phyloP scores from a whole-genome alignment of 768 basidiomycete species.

The Tulasnella calospora region DNA sequence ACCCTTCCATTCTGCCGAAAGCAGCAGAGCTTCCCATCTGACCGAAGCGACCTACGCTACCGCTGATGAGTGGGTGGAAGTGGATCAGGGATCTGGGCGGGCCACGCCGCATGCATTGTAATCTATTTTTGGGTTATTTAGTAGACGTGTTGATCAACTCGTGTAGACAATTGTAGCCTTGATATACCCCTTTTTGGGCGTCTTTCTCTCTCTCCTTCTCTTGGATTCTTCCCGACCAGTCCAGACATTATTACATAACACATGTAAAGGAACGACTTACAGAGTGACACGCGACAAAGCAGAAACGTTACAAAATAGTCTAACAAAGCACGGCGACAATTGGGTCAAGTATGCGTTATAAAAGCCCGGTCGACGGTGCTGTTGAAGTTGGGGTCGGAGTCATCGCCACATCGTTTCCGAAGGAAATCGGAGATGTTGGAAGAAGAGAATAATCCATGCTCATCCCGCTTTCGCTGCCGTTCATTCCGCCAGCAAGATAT shows the following conservation, averaged over 20 bases:
- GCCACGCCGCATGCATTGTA: slow-evolving; percentile 10
- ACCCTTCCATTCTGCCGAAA: neutral
- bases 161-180: slow-evolving; percentile 8
- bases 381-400: neutral
- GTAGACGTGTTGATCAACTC: neutral
- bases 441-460: slow-evolving; percentile 11
- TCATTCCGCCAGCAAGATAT: slow-evolving; percentile 5
- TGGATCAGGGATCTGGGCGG: neutral
- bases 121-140: slow-evolving; percentile 12
- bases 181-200: neutral
- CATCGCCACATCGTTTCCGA: slow-evolving; percentile 2
- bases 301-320: neutral
- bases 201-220: neutral
- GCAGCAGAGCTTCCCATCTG: neutral
- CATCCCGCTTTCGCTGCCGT: neutral
- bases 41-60: slow-evolving; percentile 9
- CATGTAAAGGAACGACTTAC: neutral
- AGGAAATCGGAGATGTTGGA: slow-evolving; percentile 5
- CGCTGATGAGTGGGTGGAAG: slow-evolving; percentile 22
- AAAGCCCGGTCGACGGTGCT: neutral
- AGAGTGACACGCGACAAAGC: neutral
- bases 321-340: neutral
- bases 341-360: neutral
- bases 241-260: neutral
- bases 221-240: neutral